Evolutionary conservation across 1,284 basidiomycete species (phyloP).

Genomic region (Takashimella tepidaria): DNA sequence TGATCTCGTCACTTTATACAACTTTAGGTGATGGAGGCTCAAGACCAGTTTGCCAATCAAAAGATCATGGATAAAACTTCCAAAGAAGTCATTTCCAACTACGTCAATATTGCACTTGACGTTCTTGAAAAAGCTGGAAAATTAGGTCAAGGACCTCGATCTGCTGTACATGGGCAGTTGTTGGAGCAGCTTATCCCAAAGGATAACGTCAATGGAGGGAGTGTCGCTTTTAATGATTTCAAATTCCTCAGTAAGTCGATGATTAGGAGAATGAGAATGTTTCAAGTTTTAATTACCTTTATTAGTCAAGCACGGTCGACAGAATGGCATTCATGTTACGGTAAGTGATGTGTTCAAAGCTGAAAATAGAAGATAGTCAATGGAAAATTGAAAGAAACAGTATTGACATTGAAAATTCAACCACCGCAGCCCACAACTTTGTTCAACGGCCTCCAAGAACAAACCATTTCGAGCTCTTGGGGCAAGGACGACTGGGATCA

Average conservation of each 20-base stretch:
- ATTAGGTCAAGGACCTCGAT: slow-evolving; percentile 24
- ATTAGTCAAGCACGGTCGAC: slow-evolving; percentile 73
- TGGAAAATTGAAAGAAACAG: too few relatives aligned
- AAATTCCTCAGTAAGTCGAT: slow-evolving; percentile 13
- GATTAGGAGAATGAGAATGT: neutral
- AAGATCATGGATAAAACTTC: slow-evolving; percentile 62
- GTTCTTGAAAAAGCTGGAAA: slow-evolving; percentile 36
- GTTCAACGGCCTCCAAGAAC: slow-evolving; percentile 77
- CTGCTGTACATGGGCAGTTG: slow-evolving; percentile 29
- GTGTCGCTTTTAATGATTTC: slow-evolving; percentile 48
- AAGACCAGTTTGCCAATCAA: slow-evolving; percentile 64
- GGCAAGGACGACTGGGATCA: slow-evolving; percentile 76
- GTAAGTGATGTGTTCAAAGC: too few relatives aligned
- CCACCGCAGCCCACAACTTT: slow-evolving; percentile 61
- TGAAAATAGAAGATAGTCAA: too few relatives aligned
- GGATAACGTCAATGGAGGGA: slow-evolving; percentile 40
- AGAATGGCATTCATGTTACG: slow-evolving; percentile 88
- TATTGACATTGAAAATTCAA: too few relatives aligned
- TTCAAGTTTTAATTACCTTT: neutral
- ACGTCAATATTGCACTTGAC: slow-evolving; percentile 47
- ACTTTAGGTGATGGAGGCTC: slow-evolving; percentile 64
- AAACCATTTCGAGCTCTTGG: slow-evolving; percentile 77
- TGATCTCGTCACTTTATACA: slow-evolving; percentile 15
- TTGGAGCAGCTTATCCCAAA: slow-evolving; percentile 32
- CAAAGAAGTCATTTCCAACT: slow-evolving; percentile 7